These are phyloP conservation scores for Pestalotiopsis sp. DNA, from an alignment of 2,329 filamentous ascomycete genomes.

Conservation along the genomic window DNA sequence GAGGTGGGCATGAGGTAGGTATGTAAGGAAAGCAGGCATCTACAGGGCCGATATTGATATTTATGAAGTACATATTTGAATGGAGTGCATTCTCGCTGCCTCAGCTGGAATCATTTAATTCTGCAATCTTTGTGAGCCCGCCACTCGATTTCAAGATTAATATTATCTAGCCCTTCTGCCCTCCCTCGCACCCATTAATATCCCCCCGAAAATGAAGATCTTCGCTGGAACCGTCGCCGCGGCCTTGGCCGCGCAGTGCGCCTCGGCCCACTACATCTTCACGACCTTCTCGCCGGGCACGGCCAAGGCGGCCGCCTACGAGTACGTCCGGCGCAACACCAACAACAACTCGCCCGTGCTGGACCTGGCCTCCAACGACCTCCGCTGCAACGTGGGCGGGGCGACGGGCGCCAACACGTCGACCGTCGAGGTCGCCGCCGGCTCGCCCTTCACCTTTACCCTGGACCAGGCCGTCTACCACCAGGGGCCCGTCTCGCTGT, in stretches of 20 bases:
- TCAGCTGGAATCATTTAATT: not conserved
- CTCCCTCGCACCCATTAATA: not conserved
- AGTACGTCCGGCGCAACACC: conserved; percentile 45
- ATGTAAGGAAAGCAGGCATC: too few species aligned
- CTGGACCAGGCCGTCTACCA: conserved; percentile 42
- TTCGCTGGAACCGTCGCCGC: conserved; percentile 29
- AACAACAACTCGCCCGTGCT: conserved; percentile 51
- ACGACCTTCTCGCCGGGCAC: conserved; percentile 36
- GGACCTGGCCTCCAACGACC: conserved; percentile 41
- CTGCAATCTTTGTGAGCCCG: not conserved
- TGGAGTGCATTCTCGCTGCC: not conserved
- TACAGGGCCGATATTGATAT: not conserved
- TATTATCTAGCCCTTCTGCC: not conserved
- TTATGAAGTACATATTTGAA: not conserved
- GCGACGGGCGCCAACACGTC: conserved; percentile 35
- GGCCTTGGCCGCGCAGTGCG: conserved; percentile 34
- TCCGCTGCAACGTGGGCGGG: conserved; percentile 43
- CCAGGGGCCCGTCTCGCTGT: conserved; percentile 42
- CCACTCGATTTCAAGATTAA: not conserved
- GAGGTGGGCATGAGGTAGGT: too few species aligned
- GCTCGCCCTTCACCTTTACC: conserved; percentile 40
- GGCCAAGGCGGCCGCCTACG: conserved; percentile 33
- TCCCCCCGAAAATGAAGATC: conserved; percentile 31
- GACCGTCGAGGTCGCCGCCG: conserved; percentile 38
- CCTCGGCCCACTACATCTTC: conserved; percentile 44